These are phyloP conservation scores for Exophiala xenobiotica DNA, from an alignment of 2,329 filamentous ascomycete species.

Conservation along the genomic window DNA sequence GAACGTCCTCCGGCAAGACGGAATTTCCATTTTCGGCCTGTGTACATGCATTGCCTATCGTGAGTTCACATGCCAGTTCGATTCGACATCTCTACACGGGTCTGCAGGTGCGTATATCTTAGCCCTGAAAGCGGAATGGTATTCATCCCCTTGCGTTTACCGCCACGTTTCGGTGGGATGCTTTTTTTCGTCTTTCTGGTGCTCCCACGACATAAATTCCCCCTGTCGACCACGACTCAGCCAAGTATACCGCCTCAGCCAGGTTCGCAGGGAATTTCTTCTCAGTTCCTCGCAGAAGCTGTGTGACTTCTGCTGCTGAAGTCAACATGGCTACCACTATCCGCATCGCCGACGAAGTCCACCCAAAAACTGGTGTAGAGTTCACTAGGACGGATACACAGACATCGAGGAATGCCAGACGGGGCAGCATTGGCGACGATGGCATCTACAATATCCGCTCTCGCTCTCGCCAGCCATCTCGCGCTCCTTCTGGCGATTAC, in stretches of 20 bases:
- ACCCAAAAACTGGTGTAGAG: conserved; percentile 15
- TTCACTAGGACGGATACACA: conserved; percentile 9
- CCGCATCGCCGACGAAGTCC: conserved; percentile 20
- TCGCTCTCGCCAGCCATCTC: conserved; percentile 2
- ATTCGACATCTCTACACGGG: background rate
- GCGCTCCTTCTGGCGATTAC: background rate
- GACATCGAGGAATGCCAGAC: background rate
- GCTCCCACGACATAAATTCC: background rate
- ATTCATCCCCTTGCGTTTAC: background rate
- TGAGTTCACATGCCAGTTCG: background rate
- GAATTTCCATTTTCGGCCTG: background rate
- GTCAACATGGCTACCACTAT: conserved; percentile 17
- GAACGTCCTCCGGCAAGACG: background rate
- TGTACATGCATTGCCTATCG: background rate
- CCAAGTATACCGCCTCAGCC: background rate
- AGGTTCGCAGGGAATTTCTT: background rate
- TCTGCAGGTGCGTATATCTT: background rate
- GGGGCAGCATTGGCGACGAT: conserved; percentile 16
- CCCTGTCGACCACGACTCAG: background rate
- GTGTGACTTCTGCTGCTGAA: background rate
- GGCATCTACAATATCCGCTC: conserved; percentile 30
- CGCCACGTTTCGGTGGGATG: background rate
- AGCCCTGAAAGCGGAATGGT: background rate
- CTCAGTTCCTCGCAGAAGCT: background rate
- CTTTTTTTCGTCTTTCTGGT: background rate